phyloP scores from a whole-genome alignment of 805 yeast species.

The Cyberlindnera mycetangii region DNA sequence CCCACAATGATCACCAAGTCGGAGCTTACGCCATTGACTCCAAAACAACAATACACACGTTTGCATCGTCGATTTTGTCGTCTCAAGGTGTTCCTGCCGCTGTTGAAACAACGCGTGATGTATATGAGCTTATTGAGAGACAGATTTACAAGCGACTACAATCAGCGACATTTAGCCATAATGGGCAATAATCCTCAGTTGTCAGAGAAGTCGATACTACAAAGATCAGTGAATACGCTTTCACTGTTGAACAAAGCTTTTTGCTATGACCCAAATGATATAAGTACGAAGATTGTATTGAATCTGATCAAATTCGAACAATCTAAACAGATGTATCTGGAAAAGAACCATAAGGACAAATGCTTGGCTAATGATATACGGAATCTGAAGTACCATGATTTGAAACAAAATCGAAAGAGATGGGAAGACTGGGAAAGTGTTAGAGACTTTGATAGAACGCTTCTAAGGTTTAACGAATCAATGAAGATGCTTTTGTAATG shows the following conservation, averaged over 20 bases:
- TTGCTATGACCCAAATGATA: conserved; percentile 3
- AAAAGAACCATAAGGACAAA: conserved; percentile 5
- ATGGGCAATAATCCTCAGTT: not conserved
- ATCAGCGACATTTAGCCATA: not conserved
- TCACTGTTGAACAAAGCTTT: conserved; percentile 12
- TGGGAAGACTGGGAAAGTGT: conserved; percentile 8
- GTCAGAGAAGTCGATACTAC: not conserved
- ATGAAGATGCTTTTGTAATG: conserved; percentile 8
- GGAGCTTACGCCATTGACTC: not conserved
- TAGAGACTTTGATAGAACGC: conserved; percentile 14
- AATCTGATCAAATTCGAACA: conserved; percentile 14
- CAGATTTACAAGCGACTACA: conserved; percentile 9
- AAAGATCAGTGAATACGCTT: conserved; percentile 12
- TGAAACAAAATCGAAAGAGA: conserved; percentile 1
- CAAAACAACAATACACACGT: not conserved
- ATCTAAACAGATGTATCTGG: conserved; percentile 7
- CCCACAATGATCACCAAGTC: not conserved
- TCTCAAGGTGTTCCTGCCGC: conserved; percentile 2
- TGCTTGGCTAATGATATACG: not conserved
- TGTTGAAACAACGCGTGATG: not conserved
- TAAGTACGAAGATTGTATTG: conserved; percentile 5
- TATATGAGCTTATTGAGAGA: conserved; percentile 1
- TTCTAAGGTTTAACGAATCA: conserved; percentile 18
- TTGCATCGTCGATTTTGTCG: conserved; percentile 6
- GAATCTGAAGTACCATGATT: conserved; percentile 7